Percentiles rank a stretch among this genome's conserved stretches.
phyloP scores from a whole-genome alignment of 306 rosid genomes.

The Fagus sylvatica region DNA sequence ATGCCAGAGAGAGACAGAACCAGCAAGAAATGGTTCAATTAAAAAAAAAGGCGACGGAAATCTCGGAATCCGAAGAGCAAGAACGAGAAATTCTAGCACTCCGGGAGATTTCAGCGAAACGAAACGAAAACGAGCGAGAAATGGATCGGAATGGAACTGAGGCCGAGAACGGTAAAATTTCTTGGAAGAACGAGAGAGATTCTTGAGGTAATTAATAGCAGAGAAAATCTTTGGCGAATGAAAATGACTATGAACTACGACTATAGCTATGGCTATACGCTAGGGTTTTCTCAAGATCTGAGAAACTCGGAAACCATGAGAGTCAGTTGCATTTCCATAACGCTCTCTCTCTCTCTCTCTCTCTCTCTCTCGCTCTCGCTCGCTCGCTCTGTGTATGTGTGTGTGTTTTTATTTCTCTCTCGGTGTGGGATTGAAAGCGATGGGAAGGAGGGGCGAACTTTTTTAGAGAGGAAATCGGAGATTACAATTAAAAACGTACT shows the following conservation, averaged over 20 bases:
- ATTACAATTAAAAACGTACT: slow-evolving; percentile 5
- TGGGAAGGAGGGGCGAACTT: not conserved
- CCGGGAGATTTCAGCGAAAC: not conserved
- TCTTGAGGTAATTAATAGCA: slow-evolving; percentile 17
- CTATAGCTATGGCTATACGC: not conserved
- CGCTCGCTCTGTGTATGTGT: not conserved
- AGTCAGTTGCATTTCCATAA: slow-evolving; percentile 38
- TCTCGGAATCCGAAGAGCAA: slow-evolving; percentile 3
- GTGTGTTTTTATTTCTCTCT: not conserved
- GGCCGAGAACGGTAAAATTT: not conserved
- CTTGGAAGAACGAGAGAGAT: slow-evolving; percentile 32
- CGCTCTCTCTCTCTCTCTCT: slow-evolving; percentile 17
- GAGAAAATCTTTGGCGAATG: not conserved
- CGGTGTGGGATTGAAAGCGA: not conserved
- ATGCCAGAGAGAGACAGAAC: not conserved
- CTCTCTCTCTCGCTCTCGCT: not conserved
- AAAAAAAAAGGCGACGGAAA: not conserved
- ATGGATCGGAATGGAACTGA: not conserved
- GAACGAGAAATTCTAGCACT: slow-evolving; percentile 10
- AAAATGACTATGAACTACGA: not conserved
- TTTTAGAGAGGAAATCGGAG: slow-evolving; percentile 3
- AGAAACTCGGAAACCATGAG: slow-evolving; percentile 30
- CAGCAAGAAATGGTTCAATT: slow-evolving; percentile 18
- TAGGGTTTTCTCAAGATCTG: slow-evolving; percentile 64
- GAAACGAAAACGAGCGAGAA: not conserved